Conservation (phyloP, 2,329 filamentous ascomycete species). For the Phialophora chinensis region DNA sequence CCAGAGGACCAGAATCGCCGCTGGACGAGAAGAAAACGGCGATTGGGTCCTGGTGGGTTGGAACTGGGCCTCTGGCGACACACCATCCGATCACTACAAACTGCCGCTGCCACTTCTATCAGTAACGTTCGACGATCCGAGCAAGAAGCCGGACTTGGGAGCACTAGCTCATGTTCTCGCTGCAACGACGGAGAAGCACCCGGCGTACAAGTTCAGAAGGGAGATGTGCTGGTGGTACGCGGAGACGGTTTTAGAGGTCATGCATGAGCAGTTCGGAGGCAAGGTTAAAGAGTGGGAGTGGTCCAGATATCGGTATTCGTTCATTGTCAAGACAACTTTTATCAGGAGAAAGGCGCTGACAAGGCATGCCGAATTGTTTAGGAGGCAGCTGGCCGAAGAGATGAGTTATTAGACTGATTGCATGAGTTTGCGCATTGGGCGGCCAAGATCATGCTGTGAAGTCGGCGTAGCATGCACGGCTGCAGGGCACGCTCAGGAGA, state of each 20-base stretch:
- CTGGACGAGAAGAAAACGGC: constrained; percentile 33
- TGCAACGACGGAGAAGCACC: constrained; percentile 23
- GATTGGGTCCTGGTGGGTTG: constrained; percentile 34
- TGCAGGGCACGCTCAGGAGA: too few relatives aligned
- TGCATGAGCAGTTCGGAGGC: constrained; percentile 26
- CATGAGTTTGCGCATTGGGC: neutral
- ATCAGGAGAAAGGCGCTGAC: constrained; percentile 28
- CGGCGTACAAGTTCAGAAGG: constrained; percentile 29
- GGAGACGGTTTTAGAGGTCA: constrained; percentile 31
- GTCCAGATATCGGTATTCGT: constrained; percentile 36
- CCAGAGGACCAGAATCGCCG: constrained; percentile 28
- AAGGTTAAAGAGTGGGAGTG: constrained; percentile 36
- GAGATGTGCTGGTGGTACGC: constrained; percentile 39
- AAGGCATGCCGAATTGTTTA: constrained; percentile 31
- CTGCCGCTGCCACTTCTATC: constrained; percentile 36
- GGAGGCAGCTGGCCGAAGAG: constrained; percentile 24
- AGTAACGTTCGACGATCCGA: constrained; percentile 26
- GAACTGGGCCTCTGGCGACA: constrained; percentile 29
- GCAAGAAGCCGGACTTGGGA: constrained; percentile 19
- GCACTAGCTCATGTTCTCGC: constrained; percentile 28
- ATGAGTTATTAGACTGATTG: constrained; percentile 28
- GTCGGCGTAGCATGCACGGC: too few relatives aligned
- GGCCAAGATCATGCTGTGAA: neutral
- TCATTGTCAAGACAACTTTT: constrained; percentile 34
- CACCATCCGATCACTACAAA: constrained; percentile 32